These are phyloP conservation scores for Dittrichia graveolens DNA, from an alignment of 129 eudicot genomes.

Conservation along the genomic window DNA sequence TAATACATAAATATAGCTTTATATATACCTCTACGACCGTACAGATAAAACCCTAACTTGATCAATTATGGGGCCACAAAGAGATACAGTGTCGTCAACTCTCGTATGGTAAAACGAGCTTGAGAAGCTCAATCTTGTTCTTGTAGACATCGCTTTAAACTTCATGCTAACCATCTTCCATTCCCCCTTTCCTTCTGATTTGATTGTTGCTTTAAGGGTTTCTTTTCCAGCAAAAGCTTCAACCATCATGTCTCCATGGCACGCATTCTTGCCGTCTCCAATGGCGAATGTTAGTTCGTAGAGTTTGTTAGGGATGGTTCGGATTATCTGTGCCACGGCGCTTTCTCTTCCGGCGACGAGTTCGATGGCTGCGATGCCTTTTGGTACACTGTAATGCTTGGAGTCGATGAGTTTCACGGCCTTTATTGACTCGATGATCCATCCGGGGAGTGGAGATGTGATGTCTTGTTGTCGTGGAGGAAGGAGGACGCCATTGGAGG, in stretches of 20 bases:
- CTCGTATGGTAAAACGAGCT: conserved; percentile 79
- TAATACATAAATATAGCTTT: conserved; percentile 2
- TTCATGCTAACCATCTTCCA: conserved; percentile 47
- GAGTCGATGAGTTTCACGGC: conserved; percentile 63
- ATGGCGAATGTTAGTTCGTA: conserved; percentile 48
- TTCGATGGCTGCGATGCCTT: conserved; percentile 56
- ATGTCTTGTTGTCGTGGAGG: conserved; percentile 54
- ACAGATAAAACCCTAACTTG: conserved; percentile 48
- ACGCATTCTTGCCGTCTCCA: conserved; percentile 60
- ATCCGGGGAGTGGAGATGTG: conserved; percentile 66
- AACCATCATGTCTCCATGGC: conserved; percentile 67
- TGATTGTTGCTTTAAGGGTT: conserved; percentile 56
- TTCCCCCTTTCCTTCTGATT: conserved; percentile 68
- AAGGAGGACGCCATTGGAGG: conserved; percentile 57
- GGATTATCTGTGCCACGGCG: conserved; percentile 49
- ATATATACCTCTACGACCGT: conserved; percentile 5
- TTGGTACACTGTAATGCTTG: conserved; percentile 52
- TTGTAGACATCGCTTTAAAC: conserved; percentile 52
- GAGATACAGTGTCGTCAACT: conserved; percentile 57
- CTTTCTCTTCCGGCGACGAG: conserved; percentile 69
- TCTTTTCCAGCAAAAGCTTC: conserved; percentile 65
- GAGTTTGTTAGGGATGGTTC: conserved; percentile 44
- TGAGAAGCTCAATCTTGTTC: conserved; percentile 73
- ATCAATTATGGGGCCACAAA: conserved; percentile 94
- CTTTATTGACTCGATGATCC: conserved; percentile 59